Evolutionary conservation across 2,329 filamentous ascomycete species (phyloP).

Genomic region (Xylaria digitata): DNA sequence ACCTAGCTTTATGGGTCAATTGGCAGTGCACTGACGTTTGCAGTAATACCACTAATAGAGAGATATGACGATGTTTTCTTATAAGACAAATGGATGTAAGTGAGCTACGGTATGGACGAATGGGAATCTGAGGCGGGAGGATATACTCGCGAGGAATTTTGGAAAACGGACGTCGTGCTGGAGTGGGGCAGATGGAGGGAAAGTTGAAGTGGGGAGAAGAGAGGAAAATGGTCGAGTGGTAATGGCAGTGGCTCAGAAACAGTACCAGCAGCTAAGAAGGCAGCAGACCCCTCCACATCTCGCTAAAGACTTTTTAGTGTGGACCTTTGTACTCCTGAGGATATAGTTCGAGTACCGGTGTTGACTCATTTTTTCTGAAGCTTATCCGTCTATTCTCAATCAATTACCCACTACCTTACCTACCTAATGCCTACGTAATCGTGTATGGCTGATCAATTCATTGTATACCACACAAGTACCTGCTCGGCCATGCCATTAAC

Average conservation of each 20-base stretch:
- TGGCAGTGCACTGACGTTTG: slow-evolving; percentile 4
- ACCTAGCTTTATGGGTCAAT: background rate
- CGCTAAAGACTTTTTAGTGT: slow-evolving; percentile 1
- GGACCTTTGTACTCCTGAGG: background rate
- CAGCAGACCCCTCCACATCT: slow-evolving; percentile 6
- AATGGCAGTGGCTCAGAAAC: slow-evolving; percentile 23
- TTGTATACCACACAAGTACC: too few species aligned
- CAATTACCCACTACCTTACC: too few species aligned
- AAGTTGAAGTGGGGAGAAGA: slow-evolving; percentile 22
- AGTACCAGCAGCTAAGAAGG: background rate
- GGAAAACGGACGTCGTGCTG: slow-evolving; percentile 8
- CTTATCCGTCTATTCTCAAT: background rate
- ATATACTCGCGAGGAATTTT: slow-evolving; percentile 35
- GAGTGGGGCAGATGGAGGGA: slow-evolving; percentile 17
- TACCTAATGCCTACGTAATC: too few species aligned
- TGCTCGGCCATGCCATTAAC: too few species aligned
- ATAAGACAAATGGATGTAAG: slow-evolving; percentile 4
- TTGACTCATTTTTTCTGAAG: slow-evolving; percentile 17
- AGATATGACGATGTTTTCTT: slow-evolving; percentile 4
- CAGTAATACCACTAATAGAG: background rate
- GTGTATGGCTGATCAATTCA: too few species aligned
- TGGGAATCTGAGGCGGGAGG: slow-evolving; percentile 20
- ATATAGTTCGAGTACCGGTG: slow-evolving; percentile 34
- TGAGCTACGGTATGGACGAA: slow-evolving; percentile 34
- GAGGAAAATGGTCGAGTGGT: slow-evolving; percentile 39